Conservation (phyloP, 768 basidiomycete species). For the Pluteus cervinus region DNA sequence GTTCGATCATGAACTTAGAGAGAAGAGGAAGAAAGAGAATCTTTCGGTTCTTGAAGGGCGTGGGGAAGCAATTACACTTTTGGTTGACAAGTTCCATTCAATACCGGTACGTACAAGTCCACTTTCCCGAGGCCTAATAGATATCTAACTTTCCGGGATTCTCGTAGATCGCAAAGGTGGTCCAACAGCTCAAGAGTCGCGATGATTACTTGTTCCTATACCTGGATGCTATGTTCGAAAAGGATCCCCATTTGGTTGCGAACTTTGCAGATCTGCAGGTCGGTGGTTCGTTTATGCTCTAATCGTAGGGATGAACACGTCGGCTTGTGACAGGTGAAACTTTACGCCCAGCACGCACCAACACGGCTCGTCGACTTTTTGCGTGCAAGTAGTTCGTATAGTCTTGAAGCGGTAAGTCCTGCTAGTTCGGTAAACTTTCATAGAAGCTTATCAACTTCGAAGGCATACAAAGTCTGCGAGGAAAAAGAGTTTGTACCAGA, state of each 20-base stretch:
- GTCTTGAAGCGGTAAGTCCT: constrained; percentile 63
- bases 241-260: constrained; percentile 74
- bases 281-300: constrained; percentile 7
- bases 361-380: constrained; percentile 83
- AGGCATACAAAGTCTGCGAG: constrained; percentile 87
- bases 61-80: constrained; percentile 77
- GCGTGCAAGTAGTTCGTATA: constrained; percentile 87
- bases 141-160: neutral
- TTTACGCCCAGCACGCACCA: constrained; percentile 87
- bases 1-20: constrained; percentile 85
- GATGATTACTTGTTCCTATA: constrained; percentile 89
- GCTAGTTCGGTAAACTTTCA: neutral
- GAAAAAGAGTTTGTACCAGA: constrained; percentile 85
- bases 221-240: constrained; percentile 83
- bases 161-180: constrained; percentile 74
- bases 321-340: constrained; percentile 51
- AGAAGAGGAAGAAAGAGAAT: constrained; percentile 42
- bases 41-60: constrained; percentile 33
- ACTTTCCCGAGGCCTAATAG: neutral
- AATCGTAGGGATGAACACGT: neutral
- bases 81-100: constrained; percentile 93
- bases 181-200: constrained; percentile 72
- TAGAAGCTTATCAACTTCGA: constrained; percentile 1
- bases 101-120: constrained; percentile 64
- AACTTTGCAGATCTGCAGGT: constrained; percentile 86